phyloP scores from a whole-genome alignment of 371 early-diverging fungal genomes.

The Massospora cicadina region DNA sequence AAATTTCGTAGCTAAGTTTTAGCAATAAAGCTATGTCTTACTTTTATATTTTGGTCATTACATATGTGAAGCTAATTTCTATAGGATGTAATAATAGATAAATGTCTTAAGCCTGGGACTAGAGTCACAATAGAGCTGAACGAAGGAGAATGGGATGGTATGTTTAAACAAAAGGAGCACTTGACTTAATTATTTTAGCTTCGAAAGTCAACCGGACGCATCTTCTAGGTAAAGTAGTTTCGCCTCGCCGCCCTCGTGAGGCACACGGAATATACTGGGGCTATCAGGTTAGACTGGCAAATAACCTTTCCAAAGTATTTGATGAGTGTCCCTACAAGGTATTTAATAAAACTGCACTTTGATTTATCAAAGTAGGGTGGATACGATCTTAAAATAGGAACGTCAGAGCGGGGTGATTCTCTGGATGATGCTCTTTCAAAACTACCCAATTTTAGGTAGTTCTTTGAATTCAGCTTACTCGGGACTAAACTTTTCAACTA shows the following conservation, averaged over 20 bases:
- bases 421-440: slow-evolving; percentile 20
- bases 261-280: slow-evolving; percentile 59
- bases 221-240: slow-evolving; percentile 36
- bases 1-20: too few species aligned
- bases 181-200: too few species aligned
- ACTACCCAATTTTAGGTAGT: slow-evolving; percentile 16
- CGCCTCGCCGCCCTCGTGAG: slow-evolving; percentile 40
- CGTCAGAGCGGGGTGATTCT: slow-evolving; percentile 36
- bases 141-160: slow-evolving; percentile 13
- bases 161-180: too few species aligned
- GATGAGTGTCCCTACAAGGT: slow-evolving; percentile 38
- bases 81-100: slow-evolving; percentile 31
- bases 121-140: slow-evolving; percentile 50
- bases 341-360: slow-evolving; percentile 10
- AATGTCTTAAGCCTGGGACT: slow-evolving; percentile 32
- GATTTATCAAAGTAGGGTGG: slow-evolving; percentile 22
- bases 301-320: slow-evolving; percentile 37
- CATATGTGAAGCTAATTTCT: not conserved
- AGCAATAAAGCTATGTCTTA: too few species aligned
- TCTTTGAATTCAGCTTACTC: slow-evolving; percentile 12
- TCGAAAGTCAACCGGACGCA: slow-evolving; percentile 18
- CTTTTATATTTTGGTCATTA: too few species aligned
- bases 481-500: too few species aligned
- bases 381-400: slow-evolving; percentile 50
- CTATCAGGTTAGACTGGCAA: slow-evolving; percentile 42